Conservation (phyloP, 192 early-diverging fungal species). For the Backusella parvicylindrica region DNA sequence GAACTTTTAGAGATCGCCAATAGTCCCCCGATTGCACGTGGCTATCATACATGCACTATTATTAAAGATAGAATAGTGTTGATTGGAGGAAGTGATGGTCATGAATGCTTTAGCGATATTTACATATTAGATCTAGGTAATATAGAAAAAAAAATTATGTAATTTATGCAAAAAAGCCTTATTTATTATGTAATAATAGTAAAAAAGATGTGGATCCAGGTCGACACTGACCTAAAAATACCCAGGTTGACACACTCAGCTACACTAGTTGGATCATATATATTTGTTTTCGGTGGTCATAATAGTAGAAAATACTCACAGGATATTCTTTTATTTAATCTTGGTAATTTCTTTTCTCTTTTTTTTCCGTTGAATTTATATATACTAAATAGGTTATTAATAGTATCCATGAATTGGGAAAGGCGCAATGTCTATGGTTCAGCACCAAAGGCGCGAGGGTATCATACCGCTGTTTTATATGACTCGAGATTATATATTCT, state of each 20-base stretch:
- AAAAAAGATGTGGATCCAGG: slow-evolving; percentile 59
- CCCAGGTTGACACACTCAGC: slow-evolving; percentile 81
- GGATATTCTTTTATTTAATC: slow-evolving; percentile 81
- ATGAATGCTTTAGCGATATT: slow-evolving; percentile 73
- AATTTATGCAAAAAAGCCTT: neutral
- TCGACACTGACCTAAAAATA: slow-evolving; percentile 59
- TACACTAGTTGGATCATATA: slow-evolving; percentile 84
- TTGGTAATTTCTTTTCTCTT: slow-evolving; percentile 39
- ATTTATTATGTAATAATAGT: slow-evolving; percentile 14
- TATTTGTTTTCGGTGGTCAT: slow-evolving; percentile 90
- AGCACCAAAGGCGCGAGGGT: slow-evolving; percentile 70
- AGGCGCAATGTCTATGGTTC: slow-evolving; percentile 63
- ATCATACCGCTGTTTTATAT: slow-evolving; percentile 75
- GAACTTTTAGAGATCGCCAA: slow-evolving; percentile 61
- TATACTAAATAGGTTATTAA: neutral
- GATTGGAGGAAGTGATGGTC: slow-evolving; percentile 85
- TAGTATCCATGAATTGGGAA: slow-evolving; percentile 85
- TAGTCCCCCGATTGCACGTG: slow-evolving; percentile 67
- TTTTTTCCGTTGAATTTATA: neutral
- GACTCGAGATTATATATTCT: slow-evolving; percentile 81
- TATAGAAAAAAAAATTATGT: slow-evolving; percentile 4
- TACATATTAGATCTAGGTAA: slow-evolving; percentile 57
- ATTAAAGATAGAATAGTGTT: slow-evolving; percentile 78
- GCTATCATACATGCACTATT: slow-evolving; percentile 85
- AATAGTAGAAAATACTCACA: slow-evolving; percentile 77